Percentiles rank a stretch among this genome's conserved stretches.
Conservation (phyloP, 179 eudicot species). For the Beta macrorhiza region DNA sequence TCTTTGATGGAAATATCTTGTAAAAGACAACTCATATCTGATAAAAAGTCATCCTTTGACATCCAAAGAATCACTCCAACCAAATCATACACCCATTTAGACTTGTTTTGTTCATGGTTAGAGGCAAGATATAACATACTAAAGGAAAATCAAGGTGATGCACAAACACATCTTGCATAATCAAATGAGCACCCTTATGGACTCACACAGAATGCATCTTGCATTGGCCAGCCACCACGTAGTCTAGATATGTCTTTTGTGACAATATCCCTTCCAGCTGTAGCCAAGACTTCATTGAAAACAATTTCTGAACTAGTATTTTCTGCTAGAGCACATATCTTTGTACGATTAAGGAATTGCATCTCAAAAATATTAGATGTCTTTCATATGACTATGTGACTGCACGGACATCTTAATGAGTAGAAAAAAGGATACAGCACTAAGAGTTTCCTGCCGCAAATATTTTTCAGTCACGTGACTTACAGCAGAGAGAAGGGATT, state of each 20-base stretch:
- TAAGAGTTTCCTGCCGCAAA: constrained; percentile 87
- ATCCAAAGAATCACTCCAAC: neutral
- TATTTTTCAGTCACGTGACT: constrained; percentile 78
- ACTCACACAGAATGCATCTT: constrained; percentile 94
- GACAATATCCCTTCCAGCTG: constrained; percentile 87
- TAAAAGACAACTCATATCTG: neutral
- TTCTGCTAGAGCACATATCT: constrained; percentile 91
- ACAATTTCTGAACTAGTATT: constrained; percentile 72
- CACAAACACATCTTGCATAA: neutral
- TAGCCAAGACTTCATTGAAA: constrained; percentile 82
- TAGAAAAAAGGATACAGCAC: constrained; percentile 75
- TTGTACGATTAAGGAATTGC: constrained; percentile 42
- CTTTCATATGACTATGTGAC: neutral
- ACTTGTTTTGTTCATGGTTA: neutral
- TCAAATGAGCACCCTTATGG: constrained; percentile 9
- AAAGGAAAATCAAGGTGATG: neutral
- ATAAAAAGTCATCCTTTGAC: neutral
- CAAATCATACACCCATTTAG: neutral
- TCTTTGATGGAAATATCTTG: neutral
- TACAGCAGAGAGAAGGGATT: constrained; percentile 85
- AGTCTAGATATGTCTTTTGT: constrained; percentile 95
- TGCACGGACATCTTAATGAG: neutral
- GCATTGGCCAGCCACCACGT: constrained; percentile 99
- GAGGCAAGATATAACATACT: neutral
- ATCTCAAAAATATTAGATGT: constrained; percentile 3